Evolutionary conservation across 2,329 filamentous ascomycete genomes (phyloP).

Genomic region (Monosporascus sp.): DNA sequence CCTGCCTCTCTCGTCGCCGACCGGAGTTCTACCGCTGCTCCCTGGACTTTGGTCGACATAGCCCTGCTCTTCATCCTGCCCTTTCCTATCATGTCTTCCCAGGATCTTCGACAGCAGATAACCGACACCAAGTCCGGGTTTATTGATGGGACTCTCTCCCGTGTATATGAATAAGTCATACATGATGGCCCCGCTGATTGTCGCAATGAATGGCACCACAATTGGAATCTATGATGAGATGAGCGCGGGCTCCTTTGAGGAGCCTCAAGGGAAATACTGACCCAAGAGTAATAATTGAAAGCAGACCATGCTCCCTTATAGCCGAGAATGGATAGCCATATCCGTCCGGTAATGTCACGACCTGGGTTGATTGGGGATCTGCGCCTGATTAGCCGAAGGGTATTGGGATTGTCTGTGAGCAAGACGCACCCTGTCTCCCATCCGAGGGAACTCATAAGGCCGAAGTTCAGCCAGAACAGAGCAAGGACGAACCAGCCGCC

Average conservation of each 20-base stretch:
- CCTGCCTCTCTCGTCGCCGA: not conserved
- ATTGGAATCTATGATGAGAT: slow-evolving; percentile 54
- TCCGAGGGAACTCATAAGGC: slow-evolving; percentile 66
- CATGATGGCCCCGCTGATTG: slow-evolving; percentile 56
- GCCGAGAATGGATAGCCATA: slow-evolving; percentile 62
- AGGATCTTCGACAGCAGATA: slow-evolving; percentile 29
- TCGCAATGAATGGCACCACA: slow-evolving; percentile 63
- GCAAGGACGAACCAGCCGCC: slow-evolving; percentile 52
- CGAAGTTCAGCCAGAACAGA: slow-evolving; percentile 69
- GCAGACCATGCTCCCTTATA: slow-evolving; percentile 64
- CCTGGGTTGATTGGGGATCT: slow-evolving; percentile 58
- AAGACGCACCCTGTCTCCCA: slow-evolving; percentile 67
- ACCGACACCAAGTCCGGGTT: slow-evolving; percentile 58
- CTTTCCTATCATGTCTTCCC: not conserved
- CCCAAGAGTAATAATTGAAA: slow-evolving; percentile 69
- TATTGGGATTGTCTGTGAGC: not conserved
- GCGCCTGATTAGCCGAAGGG: not conserved
- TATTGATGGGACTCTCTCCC: slow-evolving; percentile 65
- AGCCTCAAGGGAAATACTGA: slow-evolving; percentile 25
- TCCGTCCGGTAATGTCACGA: slow-evolving; percentile 64
- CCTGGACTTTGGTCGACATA: not conserved
- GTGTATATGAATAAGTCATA: slow-evolving; percentile 67
- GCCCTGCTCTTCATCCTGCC: not conserved
- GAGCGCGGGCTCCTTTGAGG: not conserved
- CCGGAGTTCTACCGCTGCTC: not conserved